Base-by-base conservation (phyloP, 73 alveolate genomes). In the Paraurostyla sp. region DNA sequence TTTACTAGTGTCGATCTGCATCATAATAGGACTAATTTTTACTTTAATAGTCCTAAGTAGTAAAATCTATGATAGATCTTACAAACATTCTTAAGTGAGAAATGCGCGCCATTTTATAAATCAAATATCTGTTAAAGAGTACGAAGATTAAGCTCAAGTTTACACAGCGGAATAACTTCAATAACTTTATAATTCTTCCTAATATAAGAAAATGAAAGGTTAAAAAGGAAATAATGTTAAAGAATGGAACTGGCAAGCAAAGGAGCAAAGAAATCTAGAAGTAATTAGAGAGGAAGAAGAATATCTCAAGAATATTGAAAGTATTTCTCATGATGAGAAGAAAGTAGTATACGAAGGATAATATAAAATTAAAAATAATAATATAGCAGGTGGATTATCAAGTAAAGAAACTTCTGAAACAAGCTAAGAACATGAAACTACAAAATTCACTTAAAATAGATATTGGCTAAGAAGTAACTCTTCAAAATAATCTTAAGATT, bases 21-120 rank as follows among this genome's bases (percentile, higher is more conserved):
- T 45, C 57, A 13, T 45, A 18, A 18, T 9, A 13, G 57, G 57
- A 45, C 18, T 45, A 45, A 45, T 45, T 45, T 52, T 35, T 9
- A 52, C 23, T 35, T 35, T 52, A 52, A 18, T 52, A 52, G 23
- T 52, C 9, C 4, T 4, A 52, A 25, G 23, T 9, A 52, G 69
- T 18, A 9, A 6, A 52, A 4, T 18, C 23, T 6, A n/a, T 4
- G 4, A 52, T 18, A n/a, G 7, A 9, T 6, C 69, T 52, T 18
- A n/a, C 23, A 52, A 6, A 18, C 13, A 52, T 18, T 52, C 13
- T 52, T 25, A 9, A 9, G 69, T 25, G 4, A 13, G 4, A 6
- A 52, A 52, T 52, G 4, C 69, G 69, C 69, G 69, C 69, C 69
- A 52, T 52, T 52, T 52, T n/a, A 20, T 52, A 6, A 9, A 52